Conservation (phyloP, 768 basidiomycete species). For the Lepiota subincarnata region DNA sequence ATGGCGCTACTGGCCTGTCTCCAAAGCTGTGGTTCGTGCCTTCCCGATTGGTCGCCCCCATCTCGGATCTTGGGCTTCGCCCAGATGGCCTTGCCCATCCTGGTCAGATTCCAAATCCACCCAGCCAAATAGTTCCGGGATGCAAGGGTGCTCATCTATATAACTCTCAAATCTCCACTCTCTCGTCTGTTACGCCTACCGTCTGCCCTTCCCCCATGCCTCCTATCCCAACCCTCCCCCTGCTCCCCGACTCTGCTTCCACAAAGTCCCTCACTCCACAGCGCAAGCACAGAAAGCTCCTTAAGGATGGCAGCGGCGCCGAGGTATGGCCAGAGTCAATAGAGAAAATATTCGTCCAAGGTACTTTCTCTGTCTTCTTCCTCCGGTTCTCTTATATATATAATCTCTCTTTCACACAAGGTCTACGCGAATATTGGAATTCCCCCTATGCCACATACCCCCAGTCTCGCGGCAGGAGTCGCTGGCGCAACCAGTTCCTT, state of each 20-base stretch:
- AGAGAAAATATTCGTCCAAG: slow-evolving; percentile 75
- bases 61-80: slow-evolving; percentile 47
- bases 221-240: slow-evolving; percentile 21
- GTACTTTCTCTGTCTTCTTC: slow-evolving; percentile 26
- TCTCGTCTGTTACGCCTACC: slow-evolving; percentile 19
- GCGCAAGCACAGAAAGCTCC: slow-evolving; percentile 78
- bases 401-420: slow-evolving; percentile 26
- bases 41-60: slow-evolving; percentile 40
- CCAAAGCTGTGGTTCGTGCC: slow-evolving; percentile 43
- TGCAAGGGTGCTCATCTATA: slow-evolving; percentile 19
- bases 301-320: slow-evolving; percentile 71
- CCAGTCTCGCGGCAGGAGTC: slow-evolving; percentile 66
- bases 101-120: slow-evolving; percentile 18
- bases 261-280: slow-evolving; percentile 60
- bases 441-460: slow-evolving; percentile 77
- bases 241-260: slow-evolving; percentile 19
- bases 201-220: slow-evolving; percentile 14
- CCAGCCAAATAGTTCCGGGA: slow-evolving; percentile 24
- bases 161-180: slow-evolving; percentile 21
- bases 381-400: slow-evolving; percentile 7
- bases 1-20: slow-evolving; percentile 27
- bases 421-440: slow-evolving; percentile 74
- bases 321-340: slow-evolving; percentile 83
- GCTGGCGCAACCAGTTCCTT: slow-evolving; percentile 83
- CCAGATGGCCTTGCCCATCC: slow-evolving; percentile 16